These are phyloP conservation scores for Rubroboletus satanas DNA, from an alignment of 768 basidiomycete genomes.

Conservation along the genomic window DNA sequence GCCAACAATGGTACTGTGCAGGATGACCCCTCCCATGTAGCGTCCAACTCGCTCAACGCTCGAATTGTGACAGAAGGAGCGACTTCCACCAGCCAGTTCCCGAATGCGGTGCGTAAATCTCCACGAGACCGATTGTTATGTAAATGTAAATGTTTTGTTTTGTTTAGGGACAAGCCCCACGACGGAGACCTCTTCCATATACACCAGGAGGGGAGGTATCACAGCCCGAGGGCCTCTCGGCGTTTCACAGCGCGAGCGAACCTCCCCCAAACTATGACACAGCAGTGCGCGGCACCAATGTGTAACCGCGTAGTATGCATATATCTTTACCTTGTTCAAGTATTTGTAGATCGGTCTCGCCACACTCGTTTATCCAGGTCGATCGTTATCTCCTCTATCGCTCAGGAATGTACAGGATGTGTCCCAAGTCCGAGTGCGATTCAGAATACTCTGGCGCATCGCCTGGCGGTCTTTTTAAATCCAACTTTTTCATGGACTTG, in stretches of 20 bases:
- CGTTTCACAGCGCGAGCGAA: neutral
- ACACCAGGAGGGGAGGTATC: neutral
- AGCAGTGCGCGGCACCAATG: constrained; percentile 1
- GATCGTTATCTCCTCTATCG: neutral
- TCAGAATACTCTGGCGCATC: neutral
- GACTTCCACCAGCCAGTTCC: neutral
- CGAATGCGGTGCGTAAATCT: constrained; percentile 10
- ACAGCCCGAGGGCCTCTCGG: neutral
- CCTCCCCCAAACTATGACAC: constrained; percentile 19
- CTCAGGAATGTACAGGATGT: neutral
- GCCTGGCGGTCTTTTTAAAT: neutral
- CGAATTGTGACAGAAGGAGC: neutral
- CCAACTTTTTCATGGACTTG: neutral
- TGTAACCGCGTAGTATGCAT: neutral
- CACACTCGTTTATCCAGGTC: neutral
- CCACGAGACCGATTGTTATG: neutral
- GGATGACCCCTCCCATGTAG: neutral
- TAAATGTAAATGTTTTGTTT: neutral
- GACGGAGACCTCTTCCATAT: constrained; percentile 8
- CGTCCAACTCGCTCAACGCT: neutral
- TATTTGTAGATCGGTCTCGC: neutral
- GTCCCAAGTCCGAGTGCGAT: neutral
- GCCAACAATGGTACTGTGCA: neutral
- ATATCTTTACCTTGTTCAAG: neutral
- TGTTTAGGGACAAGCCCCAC: constrained; percentile 1